Conservation (phyloP, 2,329 filamentous ascomycete species). For the Colletotrichum aenigma region DNA sequence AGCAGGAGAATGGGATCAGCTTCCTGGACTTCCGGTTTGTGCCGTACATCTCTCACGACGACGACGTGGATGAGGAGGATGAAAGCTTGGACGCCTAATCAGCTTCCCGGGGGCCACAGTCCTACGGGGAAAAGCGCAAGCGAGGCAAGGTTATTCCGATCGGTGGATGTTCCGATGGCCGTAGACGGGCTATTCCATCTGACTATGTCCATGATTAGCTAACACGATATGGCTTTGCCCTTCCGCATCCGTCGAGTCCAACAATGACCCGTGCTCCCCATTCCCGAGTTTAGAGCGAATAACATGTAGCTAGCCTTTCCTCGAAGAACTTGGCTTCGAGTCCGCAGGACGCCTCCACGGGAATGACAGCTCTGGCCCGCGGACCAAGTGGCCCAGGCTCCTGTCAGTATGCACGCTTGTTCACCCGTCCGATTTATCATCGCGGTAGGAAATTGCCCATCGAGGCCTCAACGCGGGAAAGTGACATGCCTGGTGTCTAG, state of each 20-base stretch:
- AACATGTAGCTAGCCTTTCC: background rate
- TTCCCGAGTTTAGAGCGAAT: constrained; percentile 6
- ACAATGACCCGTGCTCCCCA: background rate
- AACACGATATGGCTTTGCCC: background rate
- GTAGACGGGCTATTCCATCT: background rate
- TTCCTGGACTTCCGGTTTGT: constrained; percentile 88
- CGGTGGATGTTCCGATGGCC: background rate
- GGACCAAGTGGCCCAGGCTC: background rate
- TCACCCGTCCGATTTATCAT: background rate
- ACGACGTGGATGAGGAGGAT: constrained; percentile 44
- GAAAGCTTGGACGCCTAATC: background rate
- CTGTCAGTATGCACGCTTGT: background rate
- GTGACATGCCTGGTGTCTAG: background rate
- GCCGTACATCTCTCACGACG: constrained; percentile 69
- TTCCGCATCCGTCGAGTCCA: constrained; percentile 4
- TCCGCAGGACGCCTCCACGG: background rate
- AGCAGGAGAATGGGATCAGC: constrained; percentile 74
- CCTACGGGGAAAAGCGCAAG: background rate
- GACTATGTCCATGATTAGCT: background rate
- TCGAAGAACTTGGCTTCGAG: background rate
- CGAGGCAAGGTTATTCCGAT: background rate
- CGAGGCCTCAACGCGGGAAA: background rate
- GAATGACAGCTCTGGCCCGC: constrained; percentile 1
- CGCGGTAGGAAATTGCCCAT: background rate
- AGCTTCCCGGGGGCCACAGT: background rate